phyloP scores from a whole-genome alignment of 495 filamentous ascomycete species.

The Penicillium daleae region DNA sequence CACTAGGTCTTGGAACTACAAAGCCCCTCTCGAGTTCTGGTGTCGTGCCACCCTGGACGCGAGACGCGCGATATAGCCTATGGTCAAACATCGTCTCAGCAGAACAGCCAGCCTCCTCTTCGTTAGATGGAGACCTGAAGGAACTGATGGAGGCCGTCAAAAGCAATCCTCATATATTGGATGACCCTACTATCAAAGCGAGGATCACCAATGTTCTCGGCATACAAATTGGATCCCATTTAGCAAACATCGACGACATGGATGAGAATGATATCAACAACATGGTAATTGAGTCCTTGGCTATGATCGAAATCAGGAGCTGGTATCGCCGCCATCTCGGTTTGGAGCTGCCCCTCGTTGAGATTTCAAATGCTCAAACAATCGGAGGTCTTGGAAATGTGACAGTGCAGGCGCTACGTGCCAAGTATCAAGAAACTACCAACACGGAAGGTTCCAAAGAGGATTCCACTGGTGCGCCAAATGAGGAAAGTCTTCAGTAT shows the following conservation, averaged over 20 bases:
- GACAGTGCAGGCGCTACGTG: slow-evolving; percentile 4
- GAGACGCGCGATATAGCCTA: neutral
- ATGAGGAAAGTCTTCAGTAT: neutral
- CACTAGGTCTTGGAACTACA: neutral
- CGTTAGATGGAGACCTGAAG: slow-evolving; percentile 1
- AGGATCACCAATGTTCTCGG: neutral
- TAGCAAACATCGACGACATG: slow-evolving; percentile 5
- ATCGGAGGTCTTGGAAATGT: slow-evolving; percentile 3
- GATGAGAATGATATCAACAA: neutral
- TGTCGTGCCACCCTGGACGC: slow-evolving; percentile 4
- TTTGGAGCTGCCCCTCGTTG: slow-evolving; percentile 1
- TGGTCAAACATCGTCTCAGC: slow-evolving; percentile 1
- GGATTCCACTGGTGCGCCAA: neutral
- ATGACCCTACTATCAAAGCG: slow-evolving; percentile 1
- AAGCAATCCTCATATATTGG: neutral
- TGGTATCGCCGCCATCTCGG: slow-evolving; percentile 6
- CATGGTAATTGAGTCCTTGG: slow-evolving; percentile 1
- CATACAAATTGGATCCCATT: slow-evolving; percentile 1
- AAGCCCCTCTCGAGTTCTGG: neutral
- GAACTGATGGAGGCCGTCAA: slow-evolving; percentile 2
- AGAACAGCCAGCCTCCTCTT: neutral
- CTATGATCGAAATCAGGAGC: slow-evolving; percentile 7
- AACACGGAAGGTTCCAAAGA: neutral
- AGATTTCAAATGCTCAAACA: slow-evolving; percentile 7
- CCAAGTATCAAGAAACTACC: neutral